phyloP scores from a whole-genome alignment of 352 stramenopile species.

The Globisporangium carolinianum region DNA sequence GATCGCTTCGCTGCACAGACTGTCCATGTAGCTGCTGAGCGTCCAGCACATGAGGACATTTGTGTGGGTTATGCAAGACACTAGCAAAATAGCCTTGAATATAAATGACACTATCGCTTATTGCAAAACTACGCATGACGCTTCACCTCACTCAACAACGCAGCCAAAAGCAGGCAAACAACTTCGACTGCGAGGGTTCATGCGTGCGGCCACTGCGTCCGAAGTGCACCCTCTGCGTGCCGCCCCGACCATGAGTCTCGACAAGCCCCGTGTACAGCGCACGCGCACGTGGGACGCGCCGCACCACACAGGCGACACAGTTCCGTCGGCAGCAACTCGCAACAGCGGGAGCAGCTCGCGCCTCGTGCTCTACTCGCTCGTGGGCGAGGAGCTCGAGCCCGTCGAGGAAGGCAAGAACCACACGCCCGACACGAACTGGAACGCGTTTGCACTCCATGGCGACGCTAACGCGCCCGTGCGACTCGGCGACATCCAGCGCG shows the following conservation, averaged over 20 bases:
- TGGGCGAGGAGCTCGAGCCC: conserved; percentile 52
- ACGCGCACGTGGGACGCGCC: conserved; percentile 16
- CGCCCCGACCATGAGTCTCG: conserved; percentile 15
- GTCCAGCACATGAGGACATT: no score
- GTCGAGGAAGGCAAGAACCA: conserved; percentile 37
- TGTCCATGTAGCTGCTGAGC: no score
- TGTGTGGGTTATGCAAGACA: no score
- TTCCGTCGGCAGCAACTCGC: neutral
- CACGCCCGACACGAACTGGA: conserved; percentile 54
- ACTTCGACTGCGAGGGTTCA: neutral
- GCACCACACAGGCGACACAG: neutral
- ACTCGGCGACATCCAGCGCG: conserved; percentile 52
- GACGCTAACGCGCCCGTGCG: conserved; percentile 18
- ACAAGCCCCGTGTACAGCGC: conserved; percentile 14
- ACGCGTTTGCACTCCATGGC: conserved; percentile 51
- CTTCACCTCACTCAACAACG: no score
- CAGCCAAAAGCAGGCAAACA: neutral
- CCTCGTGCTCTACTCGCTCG: conserved; percentile 62
- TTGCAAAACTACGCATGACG: no score
- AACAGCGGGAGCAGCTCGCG: conserved; percentile 1
- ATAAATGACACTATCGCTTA: no score
- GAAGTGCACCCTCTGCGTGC: conserved; percentile 19
- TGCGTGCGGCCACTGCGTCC: conserved; percentile 12
- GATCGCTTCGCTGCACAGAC: no score
- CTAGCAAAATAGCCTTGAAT: no score